Evolutionary conservation across 768 basidiomycete genomes (phyloP), one percentile per base, ranked within the genome.

Genomic region (Hygrocybe coccinea): DNA sequence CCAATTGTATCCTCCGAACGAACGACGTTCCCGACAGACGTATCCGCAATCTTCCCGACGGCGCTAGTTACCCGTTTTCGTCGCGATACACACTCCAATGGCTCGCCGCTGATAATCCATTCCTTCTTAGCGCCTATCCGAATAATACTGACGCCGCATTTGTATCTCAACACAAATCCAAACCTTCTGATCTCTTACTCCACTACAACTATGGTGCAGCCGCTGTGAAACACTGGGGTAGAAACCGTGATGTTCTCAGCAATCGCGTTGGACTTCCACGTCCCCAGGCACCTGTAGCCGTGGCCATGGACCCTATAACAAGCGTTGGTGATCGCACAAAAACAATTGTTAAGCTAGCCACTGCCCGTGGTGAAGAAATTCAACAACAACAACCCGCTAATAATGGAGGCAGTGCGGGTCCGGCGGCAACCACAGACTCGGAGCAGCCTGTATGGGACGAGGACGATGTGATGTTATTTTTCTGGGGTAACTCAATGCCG

Each of bases 121-220:
- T n/a, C n/a, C n/a, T n/a, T n/a, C 29, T 17, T 22, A 22, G n/a
- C 11, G 44, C 34, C 56, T n/a, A n/a, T n/a, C 66, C 60, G 37
- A 63, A 67, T 57, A 67, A 65, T 49, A 37, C 22, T n/a, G 67
- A 68, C 54, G 67, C 64, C 29, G 54, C 67, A n/a, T n/a, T n/a
- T n/a, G n/a, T n/a, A n/a, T 50, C 67, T 68, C 62, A 60, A 37
- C 58, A 62, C 54, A 56, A 56, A 33, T 55, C 58, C 24, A 66
- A 62, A 58, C 67, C 64, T 24, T 66, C 67, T n/a, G 60, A 60
- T 44, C 47, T 67, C 10, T 57, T 67, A 56, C 51, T 68, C 5
- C 67, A 69, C 53, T 69, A 69, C 58, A 66, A 65, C 44, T 69
- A 68, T 53, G 67, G 67, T 33, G 62, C 65, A 41, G 64, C 67